phyloP scores from a whole-genome alignment of 768 basidiomycete genomes.

The Phallus indusiatus region DNA sequence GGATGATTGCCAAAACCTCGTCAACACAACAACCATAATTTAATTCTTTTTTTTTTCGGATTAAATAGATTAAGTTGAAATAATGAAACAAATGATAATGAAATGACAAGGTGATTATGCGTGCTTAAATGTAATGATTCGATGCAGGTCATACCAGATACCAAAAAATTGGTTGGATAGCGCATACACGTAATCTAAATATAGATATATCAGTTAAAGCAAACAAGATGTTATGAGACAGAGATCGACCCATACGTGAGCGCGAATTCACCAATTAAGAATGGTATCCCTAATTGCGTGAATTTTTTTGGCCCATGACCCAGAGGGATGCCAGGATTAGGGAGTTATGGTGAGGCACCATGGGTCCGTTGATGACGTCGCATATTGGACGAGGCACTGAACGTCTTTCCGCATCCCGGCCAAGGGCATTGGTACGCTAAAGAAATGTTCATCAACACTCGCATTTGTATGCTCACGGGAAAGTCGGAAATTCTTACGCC shows the following conservation, averaged over 20 bases:
- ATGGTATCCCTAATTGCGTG: background rate
- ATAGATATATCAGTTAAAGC: background rate
- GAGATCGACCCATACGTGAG: background rate
- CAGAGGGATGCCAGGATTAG: background rate
- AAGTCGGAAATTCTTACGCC: background rate
- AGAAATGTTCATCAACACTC: conserved; percentile 1
- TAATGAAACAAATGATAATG: background rate
- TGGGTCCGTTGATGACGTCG: conserved; percentile 71
- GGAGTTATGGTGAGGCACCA: background rate
- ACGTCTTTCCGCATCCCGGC: conserved; percentile 65
- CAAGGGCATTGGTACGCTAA: conserved; percentile 68
- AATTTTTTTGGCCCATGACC: too few species aligned
- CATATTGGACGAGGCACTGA: conserved; percentile 84
- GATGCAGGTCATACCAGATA: too few species aligned
- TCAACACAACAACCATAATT: background rate
- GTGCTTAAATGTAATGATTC: background rate
- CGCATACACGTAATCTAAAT: background rate
- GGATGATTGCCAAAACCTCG: background rate
- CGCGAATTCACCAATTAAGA: background rate
- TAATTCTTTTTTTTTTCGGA: too few species aligned
- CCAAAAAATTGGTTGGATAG: background rate
- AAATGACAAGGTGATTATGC: background rate
- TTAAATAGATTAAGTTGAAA: background rate
- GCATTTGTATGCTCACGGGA: background rate
- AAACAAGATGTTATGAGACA: background rate